Evolutionary conservation across 2,329 filamentous ascomycete genomes (phyloP), one percentile per base, ranked within the genome.

Genomic region (Aspergillus latus): DNA sequence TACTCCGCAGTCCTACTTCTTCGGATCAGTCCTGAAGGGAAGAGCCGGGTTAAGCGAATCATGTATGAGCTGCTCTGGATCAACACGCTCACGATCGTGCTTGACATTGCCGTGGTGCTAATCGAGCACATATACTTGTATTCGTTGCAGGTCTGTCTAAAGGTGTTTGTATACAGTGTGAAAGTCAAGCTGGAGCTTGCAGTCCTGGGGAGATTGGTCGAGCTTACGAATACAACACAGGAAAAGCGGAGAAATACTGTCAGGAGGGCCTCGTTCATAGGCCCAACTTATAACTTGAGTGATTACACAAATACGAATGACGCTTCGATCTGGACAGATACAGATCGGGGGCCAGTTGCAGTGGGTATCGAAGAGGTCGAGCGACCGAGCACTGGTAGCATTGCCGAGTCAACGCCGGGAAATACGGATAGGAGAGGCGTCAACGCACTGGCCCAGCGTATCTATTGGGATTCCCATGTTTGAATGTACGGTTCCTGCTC

Each of bases 1-100:
- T 68, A 66, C 58, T 79, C 83, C 60, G 80, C 82, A 0, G 66
- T 80, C 44, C 75, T 72, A 75, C 70, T 83, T 7, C 70, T 83
- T 39, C 73, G 72, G 3, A 60, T 77, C 3, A 74, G 79, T 45
- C 72, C 73, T 2, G 68, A 75, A 30, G 66, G 68, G 7, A 65
- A 71, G 69, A 53, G 67, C 68, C 47, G 74, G 76, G 47, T 10
- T 2, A 54, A 48, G 32, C 15, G 11, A 1, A 49, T 64, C 34
- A 72, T 80, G 63, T 70, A 71, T 15, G 77, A 81, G 61, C 68
- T 81, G 15, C 62, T 82, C 42, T 62, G 72, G 29, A 76, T 81
- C 64, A 81, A 80, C 50, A 45, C 77, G 13, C 64, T 72, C 43
- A 78, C 79, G 59, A 78, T 78, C 40, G 40, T 71, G 4, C 75